These are phyloP conservation scores for Scutellaria baicalensis DNA, from an alignment of 257 asterid species.

Conservation along the genomic window DNA sequence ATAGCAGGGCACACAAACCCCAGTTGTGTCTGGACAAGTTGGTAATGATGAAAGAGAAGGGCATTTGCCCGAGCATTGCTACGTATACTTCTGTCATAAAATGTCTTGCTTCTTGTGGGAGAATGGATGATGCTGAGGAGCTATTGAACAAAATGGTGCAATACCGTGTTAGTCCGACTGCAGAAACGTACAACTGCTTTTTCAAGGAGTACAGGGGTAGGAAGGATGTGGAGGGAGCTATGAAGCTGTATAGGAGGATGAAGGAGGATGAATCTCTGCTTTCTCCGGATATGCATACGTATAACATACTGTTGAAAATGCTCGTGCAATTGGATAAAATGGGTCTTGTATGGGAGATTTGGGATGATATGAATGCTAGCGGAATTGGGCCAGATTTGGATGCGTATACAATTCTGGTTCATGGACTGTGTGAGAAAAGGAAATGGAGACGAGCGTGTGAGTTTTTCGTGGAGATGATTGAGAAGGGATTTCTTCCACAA, in stretches of 20 bases:
- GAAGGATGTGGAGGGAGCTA: conserved; percentile 62
- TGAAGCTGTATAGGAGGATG: conserved; percentile 64
- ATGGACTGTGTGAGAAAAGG: conserved; percentile 59
- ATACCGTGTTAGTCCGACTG: conserved; percentile 54
- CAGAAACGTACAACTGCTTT: conserved; percentile 71
- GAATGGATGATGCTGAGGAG: conserved; percentile 62
- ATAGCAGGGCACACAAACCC: conserved; percentile 83
- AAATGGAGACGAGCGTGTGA: conserved; percentile 76
- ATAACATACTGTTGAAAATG: conserved; percentile 67
- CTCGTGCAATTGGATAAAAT: conserved; percentile 40
- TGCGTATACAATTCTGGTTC: conserved; percentile 63
- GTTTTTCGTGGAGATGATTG: conserved; percentile 77
- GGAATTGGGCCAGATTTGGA: conserved; percentile 80
- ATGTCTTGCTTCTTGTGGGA: conserved; percentile 78
- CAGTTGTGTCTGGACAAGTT: conserved; percentile 66
- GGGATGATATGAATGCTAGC: conserved; percentile 64
- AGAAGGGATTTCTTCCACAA: conserved; percentile 80
- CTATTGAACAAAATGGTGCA: conserved; percentile 55
- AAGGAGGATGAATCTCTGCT: conserved; percentile 46
- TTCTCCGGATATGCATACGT: conserved; percentile 54
- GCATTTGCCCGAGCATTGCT: conserved; percentile 57
- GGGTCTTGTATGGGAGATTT: conserved; percentile 61
- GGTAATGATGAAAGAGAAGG: conserved; percentile 60
- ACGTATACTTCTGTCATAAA: conserved; percentile 74
- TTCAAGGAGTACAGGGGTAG: conserved; percentile 74